Percentiles rank a stretch among this genome's conserved stretches.
These are phyloP conservation scores for Teunomyces aglyptinius DNA, from an alignment of 805 yeast genomes.

Conservation along the genomic window DNA sequence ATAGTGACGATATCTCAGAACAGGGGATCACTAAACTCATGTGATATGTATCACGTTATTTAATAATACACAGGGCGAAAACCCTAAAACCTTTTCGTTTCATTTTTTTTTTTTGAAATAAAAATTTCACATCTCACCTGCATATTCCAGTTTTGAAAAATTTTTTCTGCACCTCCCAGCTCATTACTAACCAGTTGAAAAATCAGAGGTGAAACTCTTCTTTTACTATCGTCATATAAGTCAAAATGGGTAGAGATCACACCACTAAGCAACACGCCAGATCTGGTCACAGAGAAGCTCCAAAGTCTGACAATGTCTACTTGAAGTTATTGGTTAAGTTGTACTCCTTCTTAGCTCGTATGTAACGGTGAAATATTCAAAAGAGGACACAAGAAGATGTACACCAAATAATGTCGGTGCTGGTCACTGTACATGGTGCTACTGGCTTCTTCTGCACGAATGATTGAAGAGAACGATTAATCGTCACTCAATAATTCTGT, in stretches of 20 bases:
- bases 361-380: constrained; percentile 41
- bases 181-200: not conserved
- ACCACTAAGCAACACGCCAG: constrained; percentile 93
- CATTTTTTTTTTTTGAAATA: not conserved
- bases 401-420: constrained; percentile 1
- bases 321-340: constrained; percentile 95
- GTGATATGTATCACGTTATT: not conserved
- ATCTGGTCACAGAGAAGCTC: constrained; percentile 97
- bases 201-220: constrained; percentile 1
- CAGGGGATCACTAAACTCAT: not conserved
- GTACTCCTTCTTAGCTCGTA: constrained; percentile 99
- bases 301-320: constrained; percentile 99
- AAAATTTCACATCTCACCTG: not conserved
- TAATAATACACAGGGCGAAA: not conserved
- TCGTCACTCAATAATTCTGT: not conserved
- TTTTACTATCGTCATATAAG: constrained; percentile 6
- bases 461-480: not conserved
- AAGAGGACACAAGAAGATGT: constrained; percentile 2
- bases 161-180: not conserved
- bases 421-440: constrained; percentile 1
- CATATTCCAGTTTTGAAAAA: not conserved
- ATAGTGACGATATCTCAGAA: not conserved
- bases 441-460: constrained; percentile 2
- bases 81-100: not conserved
- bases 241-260: constrained; percentile 94